Conservation (phyloP, 73 alveolate genomes). For the Paramecium pentaurelia region DNA sequence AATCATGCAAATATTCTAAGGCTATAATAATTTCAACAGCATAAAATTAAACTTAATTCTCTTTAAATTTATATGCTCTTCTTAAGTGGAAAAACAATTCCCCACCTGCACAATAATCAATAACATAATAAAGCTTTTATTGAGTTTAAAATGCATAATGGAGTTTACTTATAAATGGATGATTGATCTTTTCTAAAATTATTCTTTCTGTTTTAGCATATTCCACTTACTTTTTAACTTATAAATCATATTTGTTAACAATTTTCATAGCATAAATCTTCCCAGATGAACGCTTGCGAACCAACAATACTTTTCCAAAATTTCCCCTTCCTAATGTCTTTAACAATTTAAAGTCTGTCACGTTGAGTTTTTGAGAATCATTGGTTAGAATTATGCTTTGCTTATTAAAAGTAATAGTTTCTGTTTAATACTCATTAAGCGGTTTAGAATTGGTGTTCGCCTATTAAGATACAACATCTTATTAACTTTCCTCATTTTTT, state of each 20-base stretch:
- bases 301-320: conserved; percentile 54
- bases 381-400: not conserved
- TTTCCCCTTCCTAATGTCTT: conserved; percentile 49
- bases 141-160: conserved; percentile 93
- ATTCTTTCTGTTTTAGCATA: conserved; percentile 76
- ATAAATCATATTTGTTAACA: conserved; percentile 68
- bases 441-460: not conserved
- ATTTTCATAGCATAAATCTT: conserved; percentile 89
- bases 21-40: conserved; percentile 92
- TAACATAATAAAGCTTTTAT: conserved; percentile 88
- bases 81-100: conserved; percentile 92
- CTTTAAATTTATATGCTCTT: conserved; percentile 83
- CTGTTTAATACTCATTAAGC: not conserved
- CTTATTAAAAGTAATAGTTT: not conserved
- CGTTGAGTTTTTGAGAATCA: conserved; percentile 7
- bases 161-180: conserved; percentile 91
- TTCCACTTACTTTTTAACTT: conserved; percentile 46
- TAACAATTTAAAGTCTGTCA: conserved; percentile 74
- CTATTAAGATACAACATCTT: not conserved
- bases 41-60: conserved; percentile 81
- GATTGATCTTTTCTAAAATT: conserved; percentile 75
- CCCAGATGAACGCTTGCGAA: not conserved
- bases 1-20: conserved; percentile 85
- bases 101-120: conserved; percentile 95
- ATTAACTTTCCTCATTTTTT: not conserved